These are phyloP conservation scores for Solanum chilense DNA, from an alignment of 257 asterid species.

Conservation along the genomic window DNA sequence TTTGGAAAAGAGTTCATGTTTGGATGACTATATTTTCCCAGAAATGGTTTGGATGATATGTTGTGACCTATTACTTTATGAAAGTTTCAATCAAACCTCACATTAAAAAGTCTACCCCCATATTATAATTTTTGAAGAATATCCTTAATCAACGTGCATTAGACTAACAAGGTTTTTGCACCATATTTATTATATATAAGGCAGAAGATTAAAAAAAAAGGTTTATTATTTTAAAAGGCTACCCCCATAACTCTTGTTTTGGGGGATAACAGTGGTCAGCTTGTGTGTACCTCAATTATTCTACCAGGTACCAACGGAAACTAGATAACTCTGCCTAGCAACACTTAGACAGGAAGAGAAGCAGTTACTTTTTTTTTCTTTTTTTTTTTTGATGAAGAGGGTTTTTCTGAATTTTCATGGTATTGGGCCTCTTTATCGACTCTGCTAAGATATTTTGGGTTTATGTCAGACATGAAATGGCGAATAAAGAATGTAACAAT, in stretches of 20 bases:
- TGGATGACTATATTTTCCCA: not conserved
- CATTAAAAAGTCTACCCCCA: not conserved
- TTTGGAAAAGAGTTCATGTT: not conserved
- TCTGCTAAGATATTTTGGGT: not conserved
- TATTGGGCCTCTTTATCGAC: not conserved
- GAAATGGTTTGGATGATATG: not conserved
- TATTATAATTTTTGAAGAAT: not conserved
- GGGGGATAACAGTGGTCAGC: not conserved
- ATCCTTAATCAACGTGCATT: not conserved
- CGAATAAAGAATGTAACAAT: not conserved
- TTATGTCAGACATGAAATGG: not conserved
- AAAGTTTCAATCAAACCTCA: not conserved
- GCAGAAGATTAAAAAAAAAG: not conserved
- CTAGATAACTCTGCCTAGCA: not conserved
- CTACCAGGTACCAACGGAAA: not conserved
- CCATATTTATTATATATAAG: not conserved
- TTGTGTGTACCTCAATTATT: not conserved
- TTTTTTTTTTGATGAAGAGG: not conserved
- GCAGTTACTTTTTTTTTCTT: not conserved
- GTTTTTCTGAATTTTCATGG: not conserved
- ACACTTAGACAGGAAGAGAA: not conserved
- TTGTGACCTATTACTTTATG: not conserved
- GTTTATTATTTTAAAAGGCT: not conserved
- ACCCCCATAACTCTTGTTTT: not conserved
- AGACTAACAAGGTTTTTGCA: not conserved